Conservation (phyloP, 768 basidiomycete genomes). For the Leccinum aurantiacum region DNA sequence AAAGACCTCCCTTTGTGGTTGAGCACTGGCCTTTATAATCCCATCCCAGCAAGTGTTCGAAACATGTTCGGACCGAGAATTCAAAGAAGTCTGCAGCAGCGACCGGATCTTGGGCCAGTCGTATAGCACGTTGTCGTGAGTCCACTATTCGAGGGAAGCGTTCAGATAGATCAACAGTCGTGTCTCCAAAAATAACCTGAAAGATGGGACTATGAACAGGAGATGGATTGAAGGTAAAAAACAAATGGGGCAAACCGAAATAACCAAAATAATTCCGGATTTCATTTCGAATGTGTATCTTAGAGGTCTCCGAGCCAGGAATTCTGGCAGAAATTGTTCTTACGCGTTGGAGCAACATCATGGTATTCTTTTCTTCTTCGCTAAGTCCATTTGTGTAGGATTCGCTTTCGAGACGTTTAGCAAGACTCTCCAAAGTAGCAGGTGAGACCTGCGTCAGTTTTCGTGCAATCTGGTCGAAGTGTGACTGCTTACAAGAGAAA, state of each 20-base stretch:
- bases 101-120: slow-evolving; percentile 35
- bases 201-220: slow-evolving; percentile 29
- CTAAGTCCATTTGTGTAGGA: too few species aligned
- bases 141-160: slow-evolving; percentile 22
- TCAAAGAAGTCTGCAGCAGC: slow-evolving; percentile 37
- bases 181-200: slow-evolving; percentile 31
- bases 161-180: not conserved
- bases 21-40: slow-evolving; percentile 1
- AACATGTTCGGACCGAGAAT: slow-evolving; percentile 23
- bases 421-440: not conserved
- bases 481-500: not conserved
- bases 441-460: not conserved
- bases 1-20: slow-evolving; percentile 31
- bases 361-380: slow-evolving; percentile 7
- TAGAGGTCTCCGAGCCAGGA: slow-evolving; percentile 33
- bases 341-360: slow-evolving; percentile 27
- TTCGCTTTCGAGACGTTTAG: not conserved
- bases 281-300: slow-evolving; percentile 22
- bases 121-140: slow-evolving; percentile 18
- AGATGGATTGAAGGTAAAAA: slow-evolving; percentile 28
- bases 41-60: slow-evolving; percentile 11
- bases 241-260: slow-evolving; percentile 31
- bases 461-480: not conserved
- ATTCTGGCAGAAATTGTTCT: slow-evolving; percentile 32
- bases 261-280: slow-evolving; percentile 30